Conservation (phyloP, 1,284 basidiomycete genomes). For the Phylloboletellus chloephorus region DNA sequence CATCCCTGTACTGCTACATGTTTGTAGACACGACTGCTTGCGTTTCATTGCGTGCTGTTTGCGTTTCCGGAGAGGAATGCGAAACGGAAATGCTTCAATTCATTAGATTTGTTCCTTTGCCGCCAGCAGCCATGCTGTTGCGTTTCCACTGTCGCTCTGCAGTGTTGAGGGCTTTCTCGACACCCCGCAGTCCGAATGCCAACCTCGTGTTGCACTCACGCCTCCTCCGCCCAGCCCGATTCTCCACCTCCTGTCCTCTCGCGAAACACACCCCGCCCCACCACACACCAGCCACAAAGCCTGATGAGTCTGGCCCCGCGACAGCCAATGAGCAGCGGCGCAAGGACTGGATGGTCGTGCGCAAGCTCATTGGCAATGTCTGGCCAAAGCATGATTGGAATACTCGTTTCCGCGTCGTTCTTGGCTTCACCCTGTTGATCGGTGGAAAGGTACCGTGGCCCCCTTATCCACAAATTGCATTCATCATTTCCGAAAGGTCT, state of each 20-base stretch:
- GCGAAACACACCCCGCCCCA: conserved; percentile 5
- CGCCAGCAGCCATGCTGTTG: too few relatives aligned
- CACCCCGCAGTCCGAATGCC: conserved; percentile 3
- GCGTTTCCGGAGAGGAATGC: too few relatives aligned
- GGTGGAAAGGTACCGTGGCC: conserved; percentile 70
- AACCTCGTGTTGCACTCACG: conserved; percentile 6
- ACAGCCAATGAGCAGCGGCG: conserved; percentile 49
- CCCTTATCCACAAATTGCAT: not conserved
- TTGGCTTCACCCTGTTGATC: conserved; percentile 80
- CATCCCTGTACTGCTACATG: conserved; percentile 23
- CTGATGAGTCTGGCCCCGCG: conserved; percentile 14
- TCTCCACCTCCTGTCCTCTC: conserved; percentile 16
- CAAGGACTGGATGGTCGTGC: conserved; percentile 66
- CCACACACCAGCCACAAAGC: conserved; percentile 1
- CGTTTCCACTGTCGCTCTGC: conserved; percentile 3
- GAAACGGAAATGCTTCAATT: too few relatives aligned
- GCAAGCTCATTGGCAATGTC: conserved; percentile 58
- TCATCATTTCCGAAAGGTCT: conserved; percentile 43
- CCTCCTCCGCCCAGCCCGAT: conserved; percentile 5
- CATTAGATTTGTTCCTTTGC: not conserved
- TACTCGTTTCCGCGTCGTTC: conserved; percentile 71
- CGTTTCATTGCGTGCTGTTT: not conserved
- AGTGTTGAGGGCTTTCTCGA: conserved; percentile 6
- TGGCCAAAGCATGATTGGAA: conserved; percentile 77
- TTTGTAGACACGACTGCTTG: conserved; percentile 14